Evolutionary conservation across 768 basidiomycete genomes (phyloP), one percentile per base, ranked within the genome.

Genomic region (Auriscalpium microsporum): DNA sequence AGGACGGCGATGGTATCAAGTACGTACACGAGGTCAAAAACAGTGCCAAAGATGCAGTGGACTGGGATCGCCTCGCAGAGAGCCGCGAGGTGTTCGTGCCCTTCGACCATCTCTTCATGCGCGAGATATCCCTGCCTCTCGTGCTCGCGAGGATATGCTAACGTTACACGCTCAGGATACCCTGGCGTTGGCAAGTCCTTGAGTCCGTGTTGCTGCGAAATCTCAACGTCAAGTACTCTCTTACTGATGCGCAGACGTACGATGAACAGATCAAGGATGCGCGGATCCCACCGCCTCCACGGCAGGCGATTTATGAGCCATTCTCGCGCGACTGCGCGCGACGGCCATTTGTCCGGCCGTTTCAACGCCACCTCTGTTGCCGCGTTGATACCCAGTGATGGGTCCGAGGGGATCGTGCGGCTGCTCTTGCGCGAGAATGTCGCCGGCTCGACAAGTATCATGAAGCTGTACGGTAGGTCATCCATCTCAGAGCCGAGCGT

Each of bases 221-320:
- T 1, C 40, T 42, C 14, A 42, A 8, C 17, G 40, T 17, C 17
- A 42, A 14, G 40, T 42, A 14, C 14, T 3, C 17, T 7, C 17
- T 17, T 13, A 14, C 40, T 7, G 40, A 42, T 42, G 17, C 13
- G 40, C 17, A 4, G 21, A 50, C 49, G 2, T 37, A 50, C 49
- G 49, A 50, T 33, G 28, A 34, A 50, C 6, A 14, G 23, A 33
- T 53, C 52, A 10, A 53, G 45, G 35, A 34, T 38, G 2, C 40
- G 37, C 40, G 52, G 40, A 19, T 53, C 52, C 52, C 52, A 53
- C 14, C 52, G 37, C 14, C 17, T 11, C 52, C 52, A 53, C 4
- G 52, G 52, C 10, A 28, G 14, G 40, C 52, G 52, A 44, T 53
- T 45, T 10, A 2, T 34, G 52, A 53, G 45, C 52, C 52, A 53